These are phyloP conservation scores for Amaranthus palmeri DNA, from an alignment of 148 eudicot genomes.

Conservation along the genomic window DNA sequence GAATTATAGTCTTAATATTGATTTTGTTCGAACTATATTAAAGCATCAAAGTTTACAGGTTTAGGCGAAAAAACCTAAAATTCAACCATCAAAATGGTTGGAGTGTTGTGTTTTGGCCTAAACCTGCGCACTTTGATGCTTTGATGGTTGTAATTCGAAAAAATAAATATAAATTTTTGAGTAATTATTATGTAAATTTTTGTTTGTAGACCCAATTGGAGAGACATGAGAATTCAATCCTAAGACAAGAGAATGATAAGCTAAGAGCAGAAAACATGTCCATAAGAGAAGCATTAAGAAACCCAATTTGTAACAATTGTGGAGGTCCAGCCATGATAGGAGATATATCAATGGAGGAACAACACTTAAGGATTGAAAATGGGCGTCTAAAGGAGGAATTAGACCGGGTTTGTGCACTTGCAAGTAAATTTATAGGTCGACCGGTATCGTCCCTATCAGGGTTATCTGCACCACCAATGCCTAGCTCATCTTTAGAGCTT, in stretches of 20 bases:
- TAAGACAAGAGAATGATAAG: conserved; percentile 91
- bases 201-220: conserved; percentile 83
- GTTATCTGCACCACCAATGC: conserved; percentile 41
- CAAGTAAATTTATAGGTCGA: conserved; percentile 80
- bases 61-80: too few species aligned
- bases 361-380: conserved; percentile 85
- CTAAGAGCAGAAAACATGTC: conserved; percentile 85
- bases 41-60: too few species aligned
- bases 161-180: too few species aligned
- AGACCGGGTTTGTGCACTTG: conserved; percentile 67
- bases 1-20: too few species aligned
- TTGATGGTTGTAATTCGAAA: too few species aligned
- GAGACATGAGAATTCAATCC: conserved; percentile 82
- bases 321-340: conserved; percentile 93
- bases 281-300: conserved; percentile 85
- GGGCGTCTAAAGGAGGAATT: conserved; percentile 71
- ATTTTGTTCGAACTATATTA: neutral
- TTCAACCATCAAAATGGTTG: too few species aligned
- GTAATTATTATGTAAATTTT: too few species aligned
- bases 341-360: conserved; percentile 82
- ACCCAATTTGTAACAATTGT: conserved; percentile 83
- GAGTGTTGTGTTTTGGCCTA: too few species aligned
- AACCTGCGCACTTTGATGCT: too few species aligned
- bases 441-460: conserved; percentile 40
- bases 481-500: conserved; percentile 69